Evolutionary conservation across 371 early-diverging fungal species (phyloP), one percentile per base, ranked within the genome.

Genomic region (Basidiobolus heterosporus): DNA sequence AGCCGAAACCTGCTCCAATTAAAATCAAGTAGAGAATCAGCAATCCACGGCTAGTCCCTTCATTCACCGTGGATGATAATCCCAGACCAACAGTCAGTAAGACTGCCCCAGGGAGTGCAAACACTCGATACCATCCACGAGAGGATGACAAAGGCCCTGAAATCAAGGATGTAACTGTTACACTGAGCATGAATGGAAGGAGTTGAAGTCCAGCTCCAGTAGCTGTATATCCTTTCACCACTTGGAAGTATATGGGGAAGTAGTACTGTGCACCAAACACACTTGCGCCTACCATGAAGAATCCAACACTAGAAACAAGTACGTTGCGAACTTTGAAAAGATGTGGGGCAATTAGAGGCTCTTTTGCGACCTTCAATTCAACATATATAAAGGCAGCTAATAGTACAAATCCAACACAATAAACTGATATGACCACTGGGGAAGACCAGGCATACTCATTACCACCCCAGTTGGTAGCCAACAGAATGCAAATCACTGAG

Each of bases 181-280:
- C n/a, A n/a, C n/a, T n/a, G n/a, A n/a, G n/a, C n/a, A n/a, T n/a
- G n/a, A n/a, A n/a, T n/a, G 85, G 82, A 38, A 88, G 62, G 41
- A 75, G 56, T 40, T 75, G 65, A 39, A 81, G 53, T n/a, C 88
- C 88, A 36, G 82, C 66, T 1, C 54, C 19, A 1, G 70, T 72
- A 13, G 73, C 69, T 5, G 64, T 50, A 16, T 35, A 18, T 3
- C 30, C 30, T 8, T 64, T 55, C 40, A 67, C 63, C 36, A 65
- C 50, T 47, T 70, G 72, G 60, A 72, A 79, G 37, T 66, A 74
- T 22, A 74, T 41, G 2, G 85, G 75, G 8, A 78, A 65, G 57
- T 80, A 83, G 54, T 79, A 89, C 9, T 84, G 53, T 11, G 77
- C 65, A 15, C 73, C 70, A 43, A 80, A 73, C 50, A 83, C 79